Conservation (phyloP, 2,329 filamentous ascomycete species). For the Fusarium oligoseptatum region DNA sequence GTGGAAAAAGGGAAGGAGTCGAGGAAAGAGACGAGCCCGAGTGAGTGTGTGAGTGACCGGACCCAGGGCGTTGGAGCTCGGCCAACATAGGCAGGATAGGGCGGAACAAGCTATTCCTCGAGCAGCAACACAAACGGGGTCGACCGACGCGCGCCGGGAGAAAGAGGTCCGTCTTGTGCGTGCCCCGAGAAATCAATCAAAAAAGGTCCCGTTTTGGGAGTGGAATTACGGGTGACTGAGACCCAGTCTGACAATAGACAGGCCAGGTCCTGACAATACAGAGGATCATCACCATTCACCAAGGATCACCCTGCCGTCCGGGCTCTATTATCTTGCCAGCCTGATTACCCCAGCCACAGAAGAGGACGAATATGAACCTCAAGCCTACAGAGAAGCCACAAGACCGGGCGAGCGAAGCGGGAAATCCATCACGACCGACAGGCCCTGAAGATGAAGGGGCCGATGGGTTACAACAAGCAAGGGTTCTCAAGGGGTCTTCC, state of each 20-base stretch:
- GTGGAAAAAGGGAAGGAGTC: constrained; percentile 12
- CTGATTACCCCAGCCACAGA: constrained; percentile 11
- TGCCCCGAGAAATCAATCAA: constrained; percentile 1
- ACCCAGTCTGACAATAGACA: constrained; percentile 17
- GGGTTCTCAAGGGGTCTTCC: constrained; percentile 24
- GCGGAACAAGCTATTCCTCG: constrained; percentile 30
- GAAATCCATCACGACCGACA: constrained; percentile 10
- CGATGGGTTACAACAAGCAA: constrained; percentile 18
- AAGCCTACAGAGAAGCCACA: background rate
- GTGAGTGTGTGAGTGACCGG: constrained; percentile 10
- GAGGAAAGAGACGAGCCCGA: constrained; percentile 17
- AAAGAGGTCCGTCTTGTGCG: constrained; percentile 3
- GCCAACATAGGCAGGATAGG: constrained; percentile 16
- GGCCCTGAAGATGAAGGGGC: constrained; percentile 34
- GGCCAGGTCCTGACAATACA: constrained; percentile 9
- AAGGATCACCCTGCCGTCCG: constrained; percentile 20
- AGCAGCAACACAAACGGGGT: constrained; percentile 5
- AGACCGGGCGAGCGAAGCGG: constrained; percentile 5
- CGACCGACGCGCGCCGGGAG: constrained; percentile 4
- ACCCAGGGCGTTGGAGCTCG: constrained; percentile 19
- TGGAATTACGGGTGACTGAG: constrained; percentile 28
- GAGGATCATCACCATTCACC: constrained; percentile 25
- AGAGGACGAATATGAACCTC: background rate
- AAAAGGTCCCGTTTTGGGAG: background rate
- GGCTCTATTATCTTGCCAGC: background rate